phyloP scores from a whole-genome alignment of 108 stramenopile genomes.

The Aurantiochytrium sp. region DNA sequence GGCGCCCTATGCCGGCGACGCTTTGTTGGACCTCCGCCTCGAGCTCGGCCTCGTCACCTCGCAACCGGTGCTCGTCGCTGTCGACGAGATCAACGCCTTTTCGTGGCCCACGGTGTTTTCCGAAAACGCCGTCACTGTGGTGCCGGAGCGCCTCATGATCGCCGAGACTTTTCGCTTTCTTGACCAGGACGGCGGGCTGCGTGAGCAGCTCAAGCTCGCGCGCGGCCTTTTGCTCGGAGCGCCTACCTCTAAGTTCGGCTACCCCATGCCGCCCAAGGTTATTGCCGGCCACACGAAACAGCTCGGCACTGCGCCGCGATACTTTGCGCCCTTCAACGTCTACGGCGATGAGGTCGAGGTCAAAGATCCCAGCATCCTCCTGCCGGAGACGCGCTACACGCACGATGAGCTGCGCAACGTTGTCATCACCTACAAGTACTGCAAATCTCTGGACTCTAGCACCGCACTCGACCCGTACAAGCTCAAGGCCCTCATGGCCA shows the following conservation, averaged over 20 bases:
- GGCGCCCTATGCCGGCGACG: slow-evolving; percentile 11
- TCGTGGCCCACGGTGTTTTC: neutral
- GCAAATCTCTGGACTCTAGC: neutral
- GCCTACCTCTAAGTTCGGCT: neutral
- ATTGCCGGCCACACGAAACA: neutral
- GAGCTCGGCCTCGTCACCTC: neutral
- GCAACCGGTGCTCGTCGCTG: slow-evolving; percentile 34
- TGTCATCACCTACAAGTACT: neutral
- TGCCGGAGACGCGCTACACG: slow-evolving; percentile 53
- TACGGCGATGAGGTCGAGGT: slow-evolving; percentile 82
- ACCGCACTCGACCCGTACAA: neutral
- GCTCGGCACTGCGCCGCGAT: neutral
- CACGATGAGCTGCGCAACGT: neutral
- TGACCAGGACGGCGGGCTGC: neutral
- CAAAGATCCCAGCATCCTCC: slow-evolving; percentile 91
- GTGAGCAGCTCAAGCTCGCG: neutral
- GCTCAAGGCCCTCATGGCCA: neutral
- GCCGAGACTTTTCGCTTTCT: neutral
- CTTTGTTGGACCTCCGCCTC: neutral
- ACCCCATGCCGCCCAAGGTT: neutral
- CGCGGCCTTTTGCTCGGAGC: neutral
- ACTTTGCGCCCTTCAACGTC: slow-evolving; percentile 54
- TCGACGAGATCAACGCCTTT: slow-evolving; percentile 24
- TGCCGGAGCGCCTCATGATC: neutral
- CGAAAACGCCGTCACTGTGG: neutral